Conservation (phyloP, 2,329 filamentous ascomycete genomes). For the Dactylonectria estremocensis region DNA sequence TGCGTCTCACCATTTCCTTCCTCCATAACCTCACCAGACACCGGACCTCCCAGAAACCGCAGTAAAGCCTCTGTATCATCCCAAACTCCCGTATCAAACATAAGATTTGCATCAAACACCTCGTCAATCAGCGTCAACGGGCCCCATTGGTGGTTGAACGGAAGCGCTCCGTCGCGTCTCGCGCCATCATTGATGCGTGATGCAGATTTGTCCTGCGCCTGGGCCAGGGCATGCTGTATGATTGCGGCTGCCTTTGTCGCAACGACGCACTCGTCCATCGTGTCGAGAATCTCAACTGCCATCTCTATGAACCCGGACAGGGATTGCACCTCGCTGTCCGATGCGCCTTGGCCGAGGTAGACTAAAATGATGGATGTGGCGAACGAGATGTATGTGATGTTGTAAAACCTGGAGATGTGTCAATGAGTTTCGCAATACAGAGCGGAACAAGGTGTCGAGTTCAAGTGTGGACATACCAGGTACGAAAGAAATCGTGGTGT, state of each 20-base stretch:
- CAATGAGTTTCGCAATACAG: background rate
- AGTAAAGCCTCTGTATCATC: constrained; percentile 24
- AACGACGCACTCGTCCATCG: constrained; percentile 30
- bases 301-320: constrained; percentile 20
- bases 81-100: constrained; percentile 27
- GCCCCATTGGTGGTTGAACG: constrained; percentile 29
- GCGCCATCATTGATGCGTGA: constrained; percentile 15
- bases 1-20: constrained; percentile 9
- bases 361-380: constrained; percentile 25
- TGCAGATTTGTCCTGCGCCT: constrained; percentile 19
- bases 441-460: background rate
- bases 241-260: constrained; percentile 18
- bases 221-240: constrained; percentile 14
- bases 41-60: constrained; percentile 16
- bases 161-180: constrained; percentile 20
- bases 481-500: constrained; percentile 27
- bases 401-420: constrained; percentile 24
- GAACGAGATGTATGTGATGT: constrained; percentile 29
- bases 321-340: constrained; percentile 16
- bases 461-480: constrained; percentile 13
- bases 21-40: background rate
- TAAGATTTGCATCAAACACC: constrained; percentile 28
- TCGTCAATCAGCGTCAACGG: constrained; percentile 28
- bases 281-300: constrained; percentile 27
- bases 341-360: constrained; percentile 19